Evolutionary conservation across 495 filamentous ascomycete genomes (phyloP).

Genomic region (Trichoderma orchidacearum): DNA sequence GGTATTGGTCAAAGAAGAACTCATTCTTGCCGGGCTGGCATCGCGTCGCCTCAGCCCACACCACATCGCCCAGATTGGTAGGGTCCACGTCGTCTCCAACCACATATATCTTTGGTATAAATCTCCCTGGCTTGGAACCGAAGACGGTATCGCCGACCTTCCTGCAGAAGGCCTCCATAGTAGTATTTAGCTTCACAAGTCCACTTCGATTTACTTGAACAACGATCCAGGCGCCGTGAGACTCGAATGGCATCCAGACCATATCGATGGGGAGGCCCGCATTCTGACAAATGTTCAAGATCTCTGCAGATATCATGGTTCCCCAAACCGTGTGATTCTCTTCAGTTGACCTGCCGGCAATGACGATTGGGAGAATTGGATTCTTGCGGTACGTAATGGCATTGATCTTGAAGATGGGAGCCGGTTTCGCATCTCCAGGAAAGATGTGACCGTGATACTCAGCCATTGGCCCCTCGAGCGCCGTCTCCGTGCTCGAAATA

Average conservation of each 20-base stretch:
- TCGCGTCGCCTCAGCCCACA: conserved; percentile 30
- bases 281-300: conserved; percentile 22
- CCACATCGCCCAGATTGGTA: conserved; percentile 19
- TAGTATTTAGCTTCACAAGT: conserved; percentile 19
- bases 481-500: conserved; percentile 20
- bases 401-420: conserved; percentile 22
- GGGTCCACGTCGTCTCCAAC: not conserved
- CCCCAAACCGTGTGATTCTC: conserved; percentile 21
- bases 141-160: not conserved
- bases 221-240: conserved; percentile 27
- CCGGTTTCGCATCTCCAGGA: conserved; percentile 14
- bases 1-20: conserved; percentile 23
- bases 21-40: conserved; percentile 24
- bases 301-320: conserved; percentile 20
- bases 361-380: conserved; percentile 23
- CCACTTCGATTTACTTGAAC: conserved; percentile 19
- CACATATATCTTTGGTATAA: not conserved
- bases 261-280: conserved; percentile 19
- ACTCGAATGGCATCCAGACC: conserved; percentile 24
- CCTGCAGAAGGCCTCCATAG: conserved; percentile 2
- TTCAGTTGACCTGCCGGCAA: conserved; percentile 20
- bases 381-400: conserved; percentile 26
- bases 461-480: conserved; percentile 22
- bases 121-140: not conserved
- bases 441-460: conserved; percentile 27